Evolutionary conservation across 331 rosid species (phyloP), one percentile per base, ranked within the genome.

Genomic region (Cydonia oblonga): DNA sequence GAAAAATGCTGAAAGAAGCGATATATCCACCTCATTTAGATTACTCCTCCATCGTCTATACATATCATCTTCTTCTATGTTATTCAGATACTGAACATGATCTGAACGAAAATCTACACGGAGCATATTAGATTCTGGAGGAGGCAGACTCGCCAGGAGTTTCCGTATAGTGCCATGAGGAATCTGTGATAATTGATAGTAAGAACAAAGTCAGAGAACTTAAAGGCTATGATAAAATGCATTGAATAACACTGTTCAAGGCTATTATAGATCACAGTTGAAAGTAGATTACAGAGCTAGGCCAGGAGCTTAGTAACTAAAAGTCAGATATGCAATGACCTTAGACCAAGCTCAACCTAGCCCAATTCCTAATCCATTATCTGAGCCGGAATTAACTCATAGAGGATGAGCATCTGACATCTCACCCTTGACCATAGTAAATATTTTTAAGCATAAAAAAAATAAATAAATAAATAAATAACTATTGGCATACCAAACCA

Each of bases 51-150:
- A 95, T 71, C 86, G 81, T 73, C 73, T 85, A 79, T 95, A 95
- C 86, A 82, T 95, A 26, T 83, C 88, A 84, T 95, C 99, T 87
- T 91, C 96, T 86, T 95, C 99, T 90, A 95, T 80, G 71, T 95
- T 87, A 86, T 95, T 95, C 75, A 95, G 89, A 84, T 86, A 91
- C 78, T 95, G 89, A 74, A 91, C 99, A 79, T 84, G 92, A 68
- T 77, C 74, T 69, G 96, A 88, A 66, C 99, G 96, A 77, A 91
- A 91, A 86, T 95, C 97, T 79, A 95, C 87, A 57, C 99, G 99
- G 29, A 91, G 86, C 83, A 72, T 71, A 81, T 75, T 83, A 46
- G 97, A 85, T 71, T 95, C 99, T 68, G 96, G 42, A 62, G 96
- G 96, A 83, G 97, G 96, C 75, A 78, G 74, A 72, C 90, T 85